Conservation (phyloP, 768 basidiomycete species). For the Termitomyces sp. region DNA sequence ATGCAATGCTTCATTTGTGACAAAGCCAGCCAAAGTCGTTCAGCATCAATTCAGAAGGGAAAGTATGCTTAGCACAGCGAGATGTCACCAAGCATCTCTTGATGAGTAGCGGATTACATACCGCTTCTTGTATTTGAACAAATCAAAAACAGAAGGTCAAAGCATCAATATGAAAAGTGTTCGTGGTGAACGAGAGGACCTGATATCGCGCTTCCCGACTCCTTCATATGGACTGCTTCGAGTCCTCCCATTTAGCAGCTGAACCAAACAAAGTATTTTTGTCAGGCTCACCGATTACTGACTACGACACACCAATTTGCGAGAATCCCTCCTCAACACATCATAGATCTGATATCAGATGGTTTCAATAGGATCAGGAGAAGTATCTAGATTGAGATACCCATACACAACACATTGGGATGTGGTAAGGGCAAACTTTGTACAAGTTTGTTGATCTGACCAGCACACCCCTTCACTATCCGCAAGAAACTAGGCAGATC, state of each 20-base stretch:
- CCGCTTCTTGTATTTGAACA: slow-evolving; percentile 68
- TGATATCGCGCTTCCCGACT: slow-evolving; percentile 57
- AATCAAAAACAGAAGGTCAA: slow-evolving; percentile 80
- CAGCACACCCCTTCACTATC: slow-evolving; percentile 65
- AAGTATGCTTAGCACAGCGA: slow-evolving; percentile 72
- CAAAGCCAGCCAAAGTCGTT: slow-evolving; percentile 61
- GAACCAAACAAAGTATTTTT: slow-evolving; percentile 37
- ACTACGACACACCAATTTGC: slow-evolving; percentile 65
- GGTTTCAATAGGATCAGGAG: slow-evolving; percentile 65
- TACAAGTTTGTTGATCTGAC: slow-evolving; percentile 47
- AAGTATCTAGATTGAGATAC: slow-evolving; percentile 38
- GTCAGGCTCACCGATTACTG: not conserved
- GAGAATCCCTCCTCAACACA: slow-evolving; percentile 77
- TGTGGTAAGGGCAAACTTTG: slow-evolving; percentile 33
- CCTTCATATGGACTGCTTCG: slow-evolving; percentile 34
- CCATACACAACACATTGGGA: not conserved
- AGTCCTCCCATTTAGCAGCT: slow-evolving; percentile 68
- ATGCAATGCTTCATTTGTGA: slow-evolving; percentile 83
- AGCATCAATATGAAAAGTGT: slow-evolving; percentile 90
- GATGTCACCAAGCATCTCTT: slow-evolving; percentile 56
- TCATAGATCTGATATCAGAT: slow-evolving; percentile 86
- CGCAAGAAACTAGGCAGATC: slow-evolving; percentile 73
- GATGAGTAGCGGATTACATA: slow-evolving; percentile 23
- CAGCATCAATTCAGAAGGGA: slow-evolving; percentile 76
- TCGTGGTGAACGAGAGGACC: slow-evolving; percentile 65